These are phyloP conservation scores for Xylariaceae sp. DNA, from an alignment of 2,329 filamentous ascomycete genomes.

Conservation along the genomic window DNA sequence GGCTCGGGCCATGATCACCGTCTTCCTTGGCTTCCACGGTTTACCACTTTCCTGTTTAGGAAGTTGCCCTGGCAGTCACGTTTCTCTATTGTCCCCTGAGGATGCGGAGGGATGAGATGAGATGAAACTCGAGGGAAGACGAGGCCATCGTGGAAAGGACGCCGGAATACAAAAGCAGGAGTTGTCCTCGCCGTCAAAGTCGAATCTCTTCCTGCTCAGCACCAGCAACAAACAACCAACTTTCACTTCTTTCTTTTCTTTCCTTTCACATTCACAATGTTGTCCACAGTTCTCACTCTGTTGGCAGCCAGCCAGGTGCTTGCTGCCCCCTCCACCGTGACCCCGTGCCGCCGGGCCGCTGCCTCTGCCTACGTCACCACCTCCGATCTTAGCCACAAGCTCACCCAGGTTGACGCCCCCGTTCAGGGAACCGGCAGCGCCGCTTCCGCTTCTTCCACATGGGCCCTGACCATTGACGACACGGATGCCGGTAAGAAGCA, in stretches of 20 bases:
- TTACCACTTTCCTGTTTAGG: neutral
- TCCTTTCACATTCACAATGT: conserved; percentile 9
- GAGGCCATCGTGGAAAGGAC: neutral
- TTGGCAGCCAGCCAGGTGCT: conserved; percentile 19
- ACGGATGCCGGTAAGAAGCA: conserved; percentile 36
- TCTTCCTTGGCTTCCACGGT: neutral
- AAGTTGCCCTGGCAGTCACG: neutral
- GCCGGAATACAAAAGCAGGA: conserved; percentile 9
- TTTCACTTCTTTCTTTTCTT: neutral
- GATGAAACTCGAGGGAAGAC: neutral
- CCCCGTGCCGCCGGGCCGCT: conserved; percentile 15
- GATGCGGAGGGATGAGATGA: neutral
- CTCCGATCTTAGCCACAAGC: conserved; percentile 35
- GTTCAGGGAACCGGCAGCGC: conserved; percentile 30
- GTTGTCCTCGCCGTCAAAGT: neutral
- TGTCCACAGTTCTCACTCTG: conserved; percentile 18
- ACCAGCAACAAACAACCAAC: neutral
- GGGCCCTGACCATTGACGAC: conserved; percentile 38
- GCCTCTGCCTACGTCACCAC: conserved; percentile 34
- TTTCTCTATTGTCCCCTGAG: neutral
- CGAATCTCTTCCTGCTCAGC: neutral
- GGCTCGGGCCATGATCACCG: neutral
- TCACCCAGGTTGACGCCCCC: conserved; percentile 33
- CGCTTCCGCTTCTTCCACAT: conserved; percentile 32
- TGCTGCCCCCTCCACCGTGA: conserved; percentile 6